phyloP scores from a whole-genome alignment of 2,329 filamentous ascomycete genomes.

The Stachybotrys elegans region DNA sequence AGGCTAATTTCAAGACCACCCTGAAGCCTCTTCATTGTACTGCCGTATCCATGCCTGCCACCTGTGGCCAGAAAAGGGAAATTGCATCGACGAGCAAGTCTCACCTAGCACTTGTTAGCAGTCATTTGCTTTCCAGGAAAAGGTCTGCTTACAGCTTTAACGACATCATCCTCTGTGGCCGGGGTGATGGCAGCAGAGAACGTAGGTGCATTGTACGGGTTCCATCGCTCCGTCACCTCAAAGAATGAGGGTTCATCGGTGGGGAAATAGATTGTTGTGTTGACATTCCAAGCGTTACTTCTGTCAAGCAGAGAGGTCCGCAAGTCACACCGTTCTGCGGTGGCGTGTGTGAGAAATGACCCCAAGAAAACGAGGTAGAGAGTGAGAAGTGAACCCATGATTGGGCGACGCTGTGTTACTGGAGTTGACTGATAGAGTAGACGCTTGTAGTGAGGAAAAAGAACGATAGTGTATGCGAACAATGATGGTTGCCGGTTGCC shows the following conservation, averaged over 20 bases:
- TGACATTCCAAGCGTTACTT: neutral
- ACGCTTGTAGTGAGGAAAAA: too few relatives aligned
- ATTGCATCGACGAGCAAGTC: neutral
- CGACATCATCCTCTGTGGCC: neutral
- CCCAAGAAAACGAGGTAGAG: too few relatives aligned
- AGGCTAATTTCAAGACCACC: neutral
- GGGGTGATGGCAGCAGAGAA: neutral
- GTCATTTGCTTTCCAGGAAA: conserved; percentile 26
- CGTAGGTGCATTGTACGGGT: neutral
- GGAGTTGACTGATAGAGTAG: too few relatives aligned
- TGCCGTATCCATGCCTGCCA: conserved; percentile 1
- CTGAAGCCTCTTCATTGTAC: neutral
- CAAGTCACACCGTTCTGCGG: too few relatives aligned
- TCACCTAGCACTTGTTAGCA: conserved; percentile 28
- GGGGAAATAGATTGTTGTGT: neutral
- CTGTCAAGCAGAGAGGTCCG: neutral
- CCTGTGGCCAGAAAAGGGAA: neutral
- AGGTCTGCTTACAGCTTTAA: neutral
- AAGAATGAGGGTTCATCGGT: neutral
- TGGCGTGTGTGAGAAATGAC: too few relatives aligned
- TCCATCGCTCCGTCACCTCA: neutral
- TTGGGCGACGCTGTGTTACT: too few relatives aligned
- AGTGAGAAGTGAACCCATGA: too few relatives aligned
- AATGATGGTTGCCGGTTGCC: too few relatives aligned
- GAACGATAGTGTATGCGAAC: too few relatives aligned